Evolutionary conservation across 306 rosid genomes (phyloP), one percentile per base, ranked within the genome.

Genomic region (Vigna nakashimae): DNA sequence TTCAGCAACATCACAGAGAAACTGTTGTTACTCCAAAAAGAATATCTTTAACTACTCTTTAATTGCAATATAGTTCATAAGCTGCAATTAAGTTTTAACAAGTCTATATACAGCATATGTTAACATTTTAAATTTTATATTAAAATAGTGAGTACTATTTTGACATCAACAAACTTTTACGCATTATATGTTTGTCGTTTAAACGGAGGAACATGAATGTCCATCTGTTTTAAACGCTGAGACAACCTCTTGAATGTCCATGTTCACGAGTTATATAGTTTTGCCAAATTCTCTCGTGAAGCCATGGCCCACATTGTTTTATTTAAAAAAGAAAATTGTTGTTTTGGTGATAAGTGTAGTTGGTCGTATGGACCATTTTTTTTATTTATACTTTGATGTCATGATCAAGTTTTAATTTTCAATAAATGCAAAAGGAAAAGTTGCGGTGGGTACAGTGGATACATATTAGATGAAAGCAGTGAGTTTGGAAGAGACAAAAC

Each of bases 221-320:
- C 28, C 28, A 26, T 26, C 3, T 26, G 3, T 26, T 26, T 26
- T 26, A 26, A 26, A 26, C 28, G 38, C 38, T 5, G 38, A 36
- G 50, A 83, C 68, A 79, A 36, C 65, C 40, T 53, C 28, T 71
- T 64, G 28, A 42, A 43, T 82, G 63, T 64, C 46, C 63, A 30
- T 65, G 60, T 78, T 82, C 88, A 79, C 85, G 82, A 75, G 84
- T 79, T 36, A 16, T 2, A 60, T 58, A 34, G 40, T 73, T 70
- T 32, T 24, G 65, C 71, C 20, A 16, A 32, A 56, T 43, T 42
- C 80, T 65, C 85, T 79, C 77, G 88, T 84, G 82, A 87, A 52
- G 46, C 42, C 26, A 49, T 63, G 89, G 77, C 75, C 90, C 84
- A 84, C 86, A 50, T 4, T 62, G 17, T 75, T 75, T 70, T 20